phyloP scores from a whole-genome alignment of 495 filamentous ascomycete genomes.

The Penicillium dipodomyicola region DNA sequence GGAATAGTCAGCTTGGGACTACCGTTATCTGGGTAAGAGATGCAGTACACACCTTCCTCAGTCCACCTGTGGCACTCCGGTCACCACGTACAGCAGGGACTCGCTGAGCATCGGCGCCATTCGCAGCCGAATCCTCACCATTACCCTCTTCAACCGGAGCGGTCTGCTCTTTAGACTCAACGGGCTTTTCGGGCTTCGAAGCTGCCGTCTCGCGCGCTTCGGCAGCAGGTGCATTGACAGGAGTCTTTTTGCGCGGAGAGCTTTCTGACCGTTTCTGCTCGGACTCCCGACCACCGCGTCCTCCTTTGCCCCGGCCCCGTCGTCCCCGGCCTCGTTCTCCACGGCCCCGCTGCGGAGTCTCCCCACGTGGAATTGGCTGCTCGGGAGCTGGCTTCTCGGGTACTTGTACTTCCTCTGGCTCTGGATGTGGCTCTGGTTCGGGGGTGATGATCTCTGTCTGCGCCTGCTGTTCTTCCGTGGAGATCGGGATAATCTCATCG shows the following conservation, averaged over 20 bases:
- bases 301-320: constrained; percentile 36
- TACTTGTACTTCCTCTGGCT: constrained; percentile 8
- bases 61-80: constrained; percentile 64
- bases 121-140: constrained; percentile 12
- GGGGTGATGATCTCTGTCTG: constrained; percentile 26
- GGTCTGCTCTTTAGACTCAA: constrained; percentile 28
- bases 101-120: constrained; percentile 32
- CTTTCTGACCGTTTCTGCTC: constrained; percentile 31
- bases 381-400: constrained; percentile 18
- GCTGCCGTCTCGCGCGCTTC: constrained; percentile 19
- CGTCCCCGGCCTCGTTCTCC: constrained; percentile 39
- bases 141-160: constrained; percentile 18
- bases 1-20: background rate
- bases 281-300: constrained; percentile 31
- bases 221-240: constrained; percentile 18
- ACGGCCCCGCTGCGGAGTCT: constrained; percentile 34
- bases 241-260: constrained; percentile 21
- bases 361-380: constrained; percentile 19
- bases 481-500: constrained; percentile 66
- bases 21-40: background rate
- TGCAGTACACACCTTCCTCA: constrained; percentile 42
- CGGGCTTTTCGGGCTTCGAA: constrained; percentile 17
- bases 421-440: constrained; percentile 17
- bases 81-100: constrained; percentile 64
- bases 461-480: constrained; percentile 35